Evolutionary conservation across 495 filamentous ascomycete genomes (phyloP).

Genomic region (Xylona heveae): DNA sequence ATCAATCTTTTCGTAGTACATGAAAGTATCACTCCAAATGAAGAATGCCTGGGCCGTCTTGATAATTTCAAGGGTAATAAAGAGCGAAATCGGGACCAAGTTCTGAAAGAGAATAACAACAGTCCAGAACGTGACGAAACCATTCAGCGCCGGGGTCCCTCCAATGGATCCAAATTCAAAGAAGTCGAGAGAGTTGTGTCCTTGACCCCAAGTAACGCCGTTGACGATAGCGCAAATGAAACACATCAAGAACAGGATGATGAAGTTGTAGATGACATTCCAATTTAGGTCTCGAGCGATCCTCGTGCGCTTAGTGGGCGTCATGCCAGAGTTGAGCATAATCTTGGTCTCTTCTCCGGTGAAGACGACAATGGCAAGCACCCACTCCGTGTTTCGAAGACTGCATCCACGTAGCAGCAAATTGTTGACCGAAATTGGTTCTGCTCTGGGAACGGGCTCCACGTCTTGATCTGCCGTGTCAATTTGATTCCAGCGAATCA

Average conservation of each 20-base stretch:
- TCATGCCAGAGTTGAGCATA: constrained; percentile 96
- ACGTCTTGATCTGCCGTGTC: constrained; percentile 36
- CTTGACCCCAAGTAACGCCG: constrained; percentile 58
- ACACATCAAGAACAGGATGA: constrained; percentile 79
- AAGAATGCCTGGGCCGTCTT: constrained; percentile 86
- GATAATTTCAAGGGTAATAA: constrained; percentile 93
- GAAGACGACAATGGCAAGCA: constrained; percentile 86
- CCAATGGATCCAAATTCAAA: constrained; percentile 84
- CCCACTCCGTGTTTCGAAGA: constrained; percentile 91
- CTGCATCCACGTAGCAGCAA: constrained; percentile 82
- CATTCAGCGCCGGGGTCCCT: constrained; percentile 52
- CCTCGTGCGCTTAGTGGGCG: constrained; percentile 82
- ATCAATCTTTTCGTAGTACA: constrained; percentile 92
- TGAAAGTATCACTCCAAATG: constrained; percentile 84
- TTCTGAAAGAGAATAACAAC: constrained; percentile 92
- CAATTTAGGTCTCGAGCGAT: constrained; percentile 88
- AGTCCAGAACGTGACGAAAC: constrained; percentile 92
- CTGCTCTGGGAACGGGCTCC: constrained; percentile 55
- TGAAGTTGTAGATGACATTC: constrained; percentile 95
- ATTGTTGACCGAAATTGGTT: constrained; percentile 89
- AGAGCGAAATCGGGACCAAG: constrained; percentile 93
- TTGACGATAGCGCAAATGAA: constrained; percentile 67
- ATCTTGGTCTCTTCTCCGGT: constrained; percentile 97
- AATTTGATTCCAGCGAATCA: constrained; percentile 66
- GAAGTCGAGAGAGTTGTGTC: constrained; percentile 49